These are phyloP conservation scores for Ophiostoma tasmaniense DNA, from an alignment of 2,329 filamentous ascomycete genomes.

Conservation along the genomic window DNA sequence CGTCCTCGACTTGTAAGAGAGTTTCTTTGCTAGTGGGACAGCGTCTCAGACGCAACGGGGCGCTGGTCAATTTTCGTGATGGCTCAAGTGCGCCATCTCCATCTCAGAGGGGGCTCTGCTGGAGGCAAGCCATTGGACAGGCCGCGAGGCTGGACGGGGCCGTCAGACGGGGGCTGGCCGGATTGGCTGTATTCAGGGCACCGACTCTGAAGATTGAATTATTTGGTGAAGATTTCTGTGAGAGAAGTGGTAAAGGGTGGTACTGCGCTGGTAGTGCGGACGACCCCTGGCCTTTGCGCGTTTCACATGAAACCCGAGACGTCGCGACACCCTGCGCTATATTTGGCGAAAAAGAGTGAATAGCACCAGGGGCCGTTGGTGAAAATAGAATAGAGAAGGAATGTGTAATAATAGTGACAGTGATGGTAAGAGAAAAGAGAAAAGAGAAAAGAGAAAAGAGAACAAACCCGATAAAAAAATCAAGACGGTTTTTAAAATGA, in stretches of 20 bases:
- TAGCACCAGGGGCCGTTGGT: background rate
- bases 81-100: constrained; percentile 23
- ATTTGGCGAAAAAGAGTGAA: background rate
- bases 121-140: constrained; percentile 26
- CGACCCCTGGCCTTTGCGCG: constrained; percentile 21
- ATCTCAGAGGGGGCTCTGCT: constrained; percentile 14
- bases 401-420: background rate
- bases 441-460: background rate
- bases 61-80: constrained; percentile 22
- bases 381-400: background rate
- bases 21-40: constrained; percentile 14
- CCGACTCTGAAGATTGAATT: background rate
- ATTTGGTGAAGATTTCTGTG: background rate
- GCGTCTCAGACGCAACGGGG: constrained; percentile 26
- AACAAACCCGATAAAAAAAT: background rate
- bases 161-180: constrained; percentile 10
- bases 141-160: constrained; percentile 29
- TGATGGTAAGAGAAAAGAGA: too few species aligned
- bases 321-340: constrained; percentile 25
- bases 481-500: background rate
- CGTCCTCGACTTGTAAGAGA: background rate
- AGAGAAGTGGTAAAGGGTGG: background rate
- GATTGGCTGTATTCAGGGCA: background rate
- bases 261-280: background rate
- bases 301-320: constrained; percentile 41